Evolutionary conservation across 768 basidiomycete genomes (phyloP), one percentile per base, ranked within the genome.

Genomic region (Lactarius deliciosus): DNA sequence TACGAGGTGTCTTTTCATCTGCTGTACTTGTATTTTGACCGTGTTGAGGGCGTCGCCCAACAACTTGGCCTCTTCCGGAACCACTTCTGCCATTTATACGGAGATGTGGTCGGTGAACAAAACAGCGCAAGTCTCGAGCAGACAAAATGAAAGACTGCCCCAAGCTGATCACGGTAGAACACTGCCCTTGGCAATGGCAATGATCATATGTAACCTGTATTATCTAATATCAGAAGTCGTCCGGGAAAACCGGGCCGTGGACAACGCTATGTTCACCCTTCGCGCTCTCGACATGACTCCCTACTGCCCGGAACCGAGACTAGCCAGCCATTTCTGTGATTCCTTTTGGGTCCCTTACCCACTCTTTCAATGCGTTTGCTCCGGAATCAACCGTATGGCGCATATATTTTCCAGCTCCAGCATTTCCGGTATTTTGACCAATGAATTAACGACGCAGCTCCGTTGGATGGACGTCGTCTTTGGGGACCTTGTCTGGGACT

Each of bases 1-100:
- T 76, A 94, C 94, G 64, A 97, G 84, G 77, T 95, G 89, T 74
- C 95, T 82, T 80, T 94, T 94, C 91, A 97, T 95, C 80, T 96
- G 94, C 73, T 92, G 89, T 64, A 93, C 91, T 79, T 97, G 91
- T 38, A 93, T 86, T 81, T 92, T 93, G 74, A 94, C 92, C 32
- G 90, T 92, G 74, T 83, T 90, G 62, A 93, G 80, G 50, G 90
- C 91, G 78, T 94, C 92, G 76, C 88, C 89, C 72, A 93, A 85
- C 70, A 92, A 80, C 77, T 93, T 93, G 50, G 87, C 91, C 82
- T 93, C 91, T 75, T 92, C 91, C 64, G 79, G 78, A 64, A 81
- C 82, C 38, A 64, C 57, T 34, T 71, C 70, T 8, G 16, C 70
- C 70, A 71, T 71, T 41, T 43, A 3, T 54, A 56, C 50, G 22